Evolutionary conservation across 2,329 filamentous ascomycete species (phyloP).

Genomic region (Diplodia scrobiculata): DNA sequence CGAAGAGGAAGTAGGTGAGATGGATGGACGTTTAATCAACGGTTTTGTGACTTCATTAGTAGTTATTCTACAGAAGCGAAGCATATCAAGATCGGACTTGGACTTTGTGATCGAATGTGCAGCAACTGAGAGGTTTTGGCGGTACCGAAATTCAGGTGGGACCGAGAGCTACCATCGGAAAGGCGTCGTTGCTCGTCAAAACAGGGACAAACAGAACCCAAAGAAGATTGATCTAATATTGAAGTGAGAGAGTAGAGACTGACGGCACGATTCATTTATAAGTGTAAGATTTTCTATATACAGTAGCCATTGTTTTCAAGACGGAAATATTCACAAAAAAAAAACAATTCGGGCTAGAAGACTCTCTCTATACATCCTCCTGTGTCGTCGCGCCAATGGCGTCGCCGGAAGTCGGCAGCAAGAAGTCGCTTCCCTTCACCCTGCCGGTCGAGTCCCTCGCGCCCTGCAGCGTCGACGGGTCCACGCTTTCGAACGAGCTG

Average conservation of each 20-base stretch:
- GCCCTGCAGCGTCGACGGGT: conserved; percentile 43
- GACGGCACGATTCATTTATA: not conserved
- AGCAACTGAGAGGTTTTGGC: no score
- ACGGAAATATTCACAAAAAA: conserved; percentile 6
- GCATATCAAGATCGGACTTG: no score
- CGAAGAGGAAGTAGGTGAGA: conserved; percentile 36
- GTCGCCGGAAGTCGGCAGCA: conserved; percentile 45
- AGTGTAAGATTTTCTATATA: not conserved
- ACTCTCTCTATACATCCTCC: not conserved
- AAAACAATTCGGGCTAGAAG: no score
- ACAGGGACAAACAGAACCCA: no score
- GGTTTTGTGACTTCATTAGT: no score
- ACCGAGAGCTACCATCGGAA: no score
- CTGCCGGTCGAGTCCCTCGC: conserved; percentile 46
- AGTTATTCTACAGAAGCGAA: no score
- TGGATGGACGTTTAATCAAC: no score
- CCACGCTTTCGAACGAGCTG: conserved; percentile 46
- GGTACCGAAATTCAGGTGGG: no score
- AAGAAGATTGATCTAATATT: no score
- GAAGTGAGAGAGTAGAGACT: not conserved
- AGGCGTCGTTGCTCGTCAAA: not conserved
- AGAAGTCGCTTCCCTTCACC: conserved; percentile 48
- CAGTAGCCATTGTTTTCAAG: not conserved
- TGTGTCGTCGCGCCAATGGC: conserved; percentile 48
- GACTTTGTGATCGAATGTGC: no score